A percentile compares a stretch with the other conserved stretches of the same genome.
Evolutionary conservation across 306 rosid genomes (phyloP).

Genomic region (Ammopiptanthus mongolicus): DNA sequence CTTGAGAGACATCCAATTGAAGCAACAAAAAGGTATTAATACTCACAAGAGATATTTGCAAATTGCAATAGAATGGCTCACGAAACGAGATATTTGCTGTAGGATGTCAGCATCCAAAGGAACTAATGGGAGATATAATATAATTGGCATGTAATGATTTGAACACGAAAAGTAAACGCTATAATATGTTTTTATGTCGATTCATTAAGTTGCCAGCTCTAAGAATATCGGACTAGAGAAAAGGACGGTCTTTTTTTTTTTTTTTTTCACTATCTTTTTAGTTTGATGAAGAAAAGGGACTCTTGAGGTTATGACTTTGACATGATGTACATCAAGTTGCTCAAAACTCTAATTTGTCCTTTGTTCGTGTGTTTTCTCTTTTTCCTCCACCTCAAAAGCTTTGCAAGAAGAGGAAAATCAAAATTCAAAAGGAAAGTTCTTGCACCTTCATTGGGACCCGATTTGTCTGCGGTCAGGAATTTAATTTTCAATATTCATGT

Average conservation of each 20-base stretch:
- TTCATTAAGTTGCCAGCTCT: background rate
- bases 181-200: background rate
- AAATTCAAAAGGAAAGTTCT: background rate
- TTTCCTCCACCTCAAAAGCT: background rate
- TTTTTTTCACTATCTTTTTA: background rate
- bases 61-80: background rate
- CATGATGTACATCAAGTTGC: background rate
- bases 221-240: background rate
- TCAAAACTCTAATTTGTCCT: background rate
- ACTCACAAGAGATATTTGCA: background rate
- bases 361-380: background rate
- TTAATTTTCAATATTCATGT: too few species aligned
- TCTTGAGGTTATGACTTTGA: background rate
- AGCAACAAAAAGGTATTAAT: background rate
- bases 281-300: background rate
- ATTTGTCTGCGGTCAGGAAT: too few species aligned
- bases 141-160: background rate
- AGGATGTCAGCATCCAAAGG: too few species aligned
- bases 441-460: background rate
- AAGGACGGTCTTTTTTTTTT: background rate
- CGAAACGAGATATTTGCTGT: background rate
- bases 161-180: background rate
- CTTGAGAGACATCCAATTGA: background rate
- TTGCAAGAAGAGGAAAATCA: background rate
- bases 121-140: background rate